Conservation (phyloP, 192 early-diverging fungal species). For the Chytriomyces sp. region DNA sequence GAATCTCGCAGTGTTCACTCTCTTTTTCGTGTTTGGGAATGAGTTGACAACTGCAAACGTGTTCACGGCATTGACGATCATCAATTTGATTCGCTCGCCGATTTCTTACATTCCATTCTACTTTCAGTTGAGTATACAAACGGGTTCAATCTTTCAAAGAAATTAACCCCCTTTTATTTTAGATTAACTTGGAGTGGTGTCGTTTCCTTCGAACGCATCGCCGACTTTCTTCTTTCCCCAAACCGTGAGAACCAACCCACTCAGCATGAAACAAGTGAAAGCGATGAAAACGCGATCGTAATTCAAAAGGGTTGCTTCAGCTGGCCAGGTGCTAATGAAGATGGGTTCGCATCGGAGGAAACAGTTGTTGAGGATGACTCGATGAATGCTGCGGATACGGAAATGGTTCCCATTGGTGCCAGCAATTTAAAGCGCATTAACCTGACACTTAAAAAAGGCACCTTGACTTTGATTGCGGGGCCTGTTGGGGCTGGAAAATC, state of each 20-base stretch:
- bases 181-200: slow-evolving; percentile 8
- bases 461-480: slow-evolving; percentile 26
- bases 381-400: slow-evolving; percentile 45
- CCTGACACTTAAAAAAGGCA: slow-evolving; percentile 12
- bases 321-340: slow-evolving; percentile 46
- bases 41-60: no score
- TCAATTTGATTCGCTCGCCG: no score
- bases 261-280: slow-evolving; percentile 15
- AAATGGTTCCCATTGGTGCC: slow-evolving; percentile 2
- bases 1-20: no score
- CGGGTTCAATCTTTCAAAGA: not conserved
- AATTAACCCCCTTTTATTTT: not conserved
- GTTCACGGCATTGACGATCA: no score
- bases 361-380: slow-evolving; percentile 56
- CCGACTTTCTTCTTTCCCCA: slow-evolving; percentile 54
- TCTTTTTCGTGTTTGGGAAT: no score
- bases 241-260: slow-evolving; percentile 62
- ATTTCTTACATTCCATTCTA: not conserved
- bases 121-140: not conserved
- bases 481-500: slow-evolving; percentile 32
- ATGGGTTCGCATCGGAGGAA: not conserved
- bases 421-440: slow-evolving; percentile 46
- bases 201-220: slow-evolving; percentile 53
- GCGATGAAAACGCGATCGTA: slow-evolving; percentile 55
- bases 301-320: slow-evolving; percentile 63